Evolutionary conservation across 345 rosid species (phyloP).

Genomic region (Euphorbia pulcherrima): DNA sequence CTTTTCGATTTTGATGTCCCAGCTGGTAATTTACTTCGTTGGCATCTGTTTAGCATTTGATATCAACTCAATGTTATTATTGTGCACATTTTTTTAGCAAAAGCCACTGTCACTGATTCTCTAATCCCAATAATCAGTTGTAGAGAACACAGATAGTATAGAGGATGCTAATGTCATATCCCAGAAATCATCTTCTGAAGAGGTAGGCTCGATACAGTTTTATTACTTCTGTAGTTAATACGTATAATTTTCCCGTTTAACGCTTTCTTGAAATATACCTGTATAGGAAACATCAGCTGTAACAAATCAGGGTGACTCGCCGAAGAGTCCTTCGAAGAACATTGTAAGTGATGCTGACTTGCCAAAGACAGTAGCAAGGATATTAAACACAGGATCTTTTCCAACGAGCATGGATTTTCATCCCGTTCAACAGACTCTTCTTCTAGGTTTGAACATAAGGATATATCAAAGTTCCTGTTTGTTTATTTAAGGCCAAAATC

Average conservation of each 20-base stretch:
- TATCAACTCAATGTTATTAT: not conserved
- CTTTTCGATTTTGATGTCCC: slow-evolving; percentile 12
- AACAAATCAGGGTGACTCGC: slow-evolving; percentile 31
- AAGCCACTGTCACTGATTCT: not conserved
- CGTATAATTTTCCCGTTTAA: not conserved
- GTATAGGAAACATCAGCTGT: slow-evolving; percentile 28
- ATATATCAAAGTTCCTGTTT: not conserved
- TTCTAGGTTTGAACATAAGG: slow-evolving; percentile 49
- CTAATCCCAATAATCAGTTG: slow-evolving; percentile 7
- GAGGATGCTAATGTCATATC: slow-evolving; percentile 7
- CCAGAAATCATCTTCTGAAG: slow-evolving; percentile 13
- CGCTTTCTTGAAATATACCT: not conserved
- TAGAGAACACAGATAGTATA: slow-evolving; percentile 4
- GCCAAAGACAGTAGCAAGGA: slow-evolving; percentile 48
- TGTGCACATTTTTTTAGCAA: not conserved
- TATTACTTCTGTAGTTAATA: slow-evolving; percentile 1
- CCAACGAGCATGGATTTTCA: slow-evolving; percentile 79
- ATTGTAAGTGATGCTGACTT: slow-evolving; percentile 1
- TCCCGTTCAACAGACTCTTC: slow-evolving; percentile 56
- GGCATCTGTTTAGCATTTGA: not conserved
- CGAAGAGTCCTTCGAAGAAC: slow-evolving; percentile 1
- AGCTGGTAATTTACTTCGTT: slow-evolving; percentile 18
- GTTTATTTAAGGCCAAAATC: too few relatives aligned
- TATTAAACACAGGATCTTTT: slow-evolving; percentile 47
- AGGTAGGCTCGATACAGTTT: slow-evolving; percentile 29